Conservation (phyloP, 495 filamentous ascomycete species). For the Rusavskia elegans region DNA sequence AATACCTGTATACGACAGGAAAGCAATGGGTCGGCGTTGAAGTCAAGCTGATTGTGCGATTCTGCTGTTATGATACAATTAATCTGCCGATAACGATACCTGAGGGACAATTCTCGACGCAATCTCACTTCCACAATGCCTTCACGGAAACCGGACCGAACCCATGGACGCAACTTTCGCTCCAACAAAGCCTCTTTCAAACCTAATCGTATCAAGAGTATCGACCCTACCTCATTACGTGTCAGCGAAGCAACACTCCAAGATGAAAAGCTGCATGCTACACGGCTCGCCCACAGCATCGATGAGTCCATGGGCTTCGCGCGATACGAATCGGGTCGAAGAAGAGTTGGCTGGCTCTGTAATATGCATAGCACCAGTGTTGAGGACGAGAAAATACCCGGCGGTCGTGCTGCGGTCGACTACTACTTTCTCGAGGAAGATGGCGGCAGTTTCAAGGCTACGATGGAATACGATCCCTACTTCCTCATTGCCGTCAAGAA, state of each 20-base stretch:
- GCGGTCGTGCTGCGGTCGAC: constrained; percentile 80
- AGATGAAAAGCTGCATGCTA: constrained; percentile 73
- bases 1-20: too few species aligned
- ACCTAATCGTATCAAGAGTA: constrained; percentile 48
- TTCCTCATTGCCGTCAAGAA: constrained; percentile 83
- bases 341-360: constrained; percentile 79
- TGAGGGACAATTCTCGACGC: neutral
- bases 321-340: constrained; percentile 78
- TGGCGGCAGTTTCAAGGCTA: constrained; percentile 89
- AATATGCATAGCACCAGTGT: constrained; percentile 85
- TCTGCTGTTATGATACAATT: neutral
- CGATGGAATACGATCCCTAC: constrained; percentile 91
- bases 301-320: constrained; percentile 90
- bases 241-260: constrained; percentile 70
- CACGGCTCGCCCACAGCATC: constrained; percentile 70
- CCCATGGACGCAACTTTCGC: constrained; percentile 36
- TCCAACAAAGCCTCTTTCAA: constrained; percentile 33
- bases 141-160: constrained; percentile 36
- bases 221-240: constrained; percentile 58
- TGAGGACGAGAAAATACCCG: constrained; percentile 66
- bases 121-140: constrained; percentile 29
- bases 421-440: constrained; percentile 95
- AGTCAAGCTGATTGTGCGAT: too few species aligned
- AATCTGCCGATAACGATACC: neutral
- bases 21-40: too few species aligned